Conservation (phyloP, 192 early-diverging fungal genomes). For the Tieghemiomyces parasiticus region DNA sequence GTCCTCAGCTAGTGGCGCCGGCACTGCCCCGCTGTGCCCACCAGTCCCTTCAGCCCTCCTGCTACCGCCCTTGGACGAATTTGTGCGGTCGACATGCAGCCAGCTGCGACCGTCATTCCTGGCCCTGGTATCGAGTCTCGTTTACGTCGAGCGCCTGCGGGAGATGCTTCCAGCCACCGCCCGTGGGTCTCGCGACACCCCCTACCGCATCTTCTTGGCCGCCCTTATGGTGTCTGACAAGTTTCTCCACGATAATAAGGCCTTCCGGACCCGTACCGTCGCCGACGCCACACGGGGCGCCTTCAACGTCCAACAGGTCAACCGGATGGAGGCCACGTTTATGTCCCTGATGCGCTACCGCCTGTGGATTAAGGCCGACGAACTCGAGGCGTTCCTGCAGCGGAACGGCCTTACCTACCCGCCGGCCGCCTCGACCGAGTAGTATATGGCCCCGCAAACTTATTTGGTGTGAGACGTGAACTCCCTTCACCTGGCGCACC, state of each 20-base stretch:
- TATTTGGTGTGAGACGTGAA: too few species aligned
- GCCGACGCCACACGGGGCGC: not conserved
- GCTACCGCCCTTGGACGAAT: slow-evolving; percentile 6
- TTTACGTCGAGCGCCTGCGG: slow-evolving; percentile 58
- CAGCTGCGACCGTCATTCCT: slow-evolving; percentile 1
- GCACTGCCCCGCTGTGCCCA: too few species aligned
- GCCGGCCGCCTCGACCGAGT: too few species aligned
- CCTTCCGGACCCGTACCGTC: slow-evolving; percentile 1
- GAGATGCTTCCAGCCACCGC: slow-evolving; percentile 40
- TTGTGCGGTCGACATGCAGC: not conserved
- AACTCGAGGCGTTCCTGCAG: not conserved
- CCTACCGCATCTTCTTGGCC: slow-evolving; percentile 54
- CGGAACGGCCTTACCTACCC: too few species aligned
- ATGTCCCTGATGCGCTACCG: not conserved
- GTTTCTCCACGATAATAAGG: slow-evolving; percentile 17
- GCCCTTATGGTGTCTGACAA: slow-evolving; percentile 53
- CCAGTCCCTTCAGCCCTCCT: too few species aligned
- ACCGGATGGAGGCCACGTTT: slow-evolving; percentile 9
- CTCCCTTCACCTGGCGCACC: too few species aligned
- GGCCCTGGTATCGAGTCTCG: slow-evolving; percentile 40
- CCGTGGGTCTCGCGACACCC: slow-evolving; percentile 51
- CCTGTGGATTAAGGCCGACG: not conserved
- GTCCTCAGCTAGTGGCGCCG: too few species aligned
- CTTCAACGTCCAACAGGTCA: not conserved
- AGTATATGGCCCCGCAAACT: too few species aligned